A percentile compares a stretch with the other conserved stretches of the same genome.
These are phyloP conservation scores for Penicillium lividum DNA, from an alignment of 495 filamentous ascomycete genomes.

Conservation along the genomic window DNA sequence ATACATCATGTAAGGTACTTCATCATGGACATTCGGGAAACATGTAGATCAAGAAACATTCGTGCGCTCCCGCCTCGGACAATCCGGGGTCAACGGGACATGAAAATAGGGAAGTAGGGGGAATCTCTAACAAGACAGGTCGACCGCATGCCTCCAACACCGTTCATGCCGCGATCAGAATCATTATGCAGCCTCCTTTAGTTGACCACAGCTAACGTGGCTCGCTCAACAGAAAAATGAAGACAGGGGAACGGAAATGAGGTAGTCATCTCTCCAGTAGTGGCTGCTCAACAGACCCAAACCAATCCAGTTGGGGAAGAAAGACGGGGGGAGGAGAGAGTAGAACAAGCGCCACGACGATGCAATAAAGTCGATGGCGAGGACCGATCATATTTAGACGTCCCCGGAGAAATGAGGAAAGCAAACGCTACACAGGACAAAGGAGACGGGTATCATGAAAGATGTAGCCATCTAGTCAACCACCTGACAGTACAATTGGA, in stretches of 20 bases:
- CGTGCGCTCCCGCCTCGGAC: conserved; percentile 20
- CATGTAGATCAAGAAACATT: conserved; percentile 23
- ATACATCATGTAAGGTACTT: conserved; percentile 41
- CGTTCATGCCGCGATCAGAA: conserved; percentile 23
- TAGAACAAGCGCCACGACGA: conserved; percentile 21
- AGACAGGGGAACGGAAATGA: conserved; percentile 21
- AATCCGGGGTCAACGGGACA: conserved; percentile 18
- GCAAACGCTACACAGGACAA: background rate
- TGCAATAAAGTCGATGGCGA: conserved; percentile 17
- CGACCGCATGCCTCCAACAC: conserved; percentile 14
- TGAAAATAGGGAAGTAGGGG: conserved; percentile 11
- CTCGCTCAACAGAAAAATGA: conserved; percentile 14
- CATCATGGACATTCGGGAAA: conserved; percentile 33
- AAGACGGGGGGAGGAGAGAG: conserved; percentile 6
- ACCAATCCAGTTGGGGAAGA: conserved; percentile 35
- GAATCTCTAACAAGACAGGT: conserved; percentile 1
- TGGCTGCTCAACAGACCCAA: conserved; percentile 29
- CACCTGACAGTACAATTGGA: conserved; percentile 72
- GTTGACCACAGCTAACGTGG: conserved; percentile 7
- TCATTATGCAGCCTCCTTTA: conserved; percentile 22
- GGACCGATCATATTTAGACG: conserved; percentile 9
- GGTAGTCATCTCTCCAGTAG: conserved; percentile 19
- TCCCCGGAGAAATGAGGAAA: background rate
- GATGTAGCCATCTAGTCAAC: conserved; percentile 32
- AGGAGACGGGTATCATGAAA: conserved; percentile 12